Base-by-base conservation (phyloP, 208 protist genomes). In the Trypanosoma cruzi region DNA sequence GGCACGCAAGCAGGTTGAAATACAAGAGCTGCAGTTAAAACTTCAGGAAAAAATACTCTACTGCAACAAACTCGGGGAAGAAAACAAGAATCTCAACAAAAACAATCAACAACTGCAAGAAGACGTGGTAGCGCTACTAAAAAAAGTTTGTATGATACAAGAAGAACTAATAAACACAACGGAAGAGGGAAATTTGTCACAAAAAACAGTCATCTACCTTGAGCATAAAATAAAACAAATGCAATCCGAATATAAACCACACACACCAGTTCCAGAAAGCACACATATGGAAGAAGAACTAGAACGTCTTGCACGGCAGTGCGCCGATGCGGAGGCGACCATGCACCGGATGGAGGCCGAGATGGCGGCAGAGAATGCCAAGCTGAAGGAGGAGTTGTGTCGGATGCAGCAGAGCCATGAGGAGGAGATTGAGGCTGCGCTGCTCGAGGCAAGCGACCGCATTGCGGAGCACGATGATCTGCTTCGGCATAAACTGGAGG, bases 391-490 rank as follows among this genome's bases (percentile, higher is more conserved):
- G n/a, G n/a, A n/a, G n/a, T n/a, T n/a, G n/a, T n/a, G n/a, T n/a
- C n/a, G n/a, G n/a, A n/a, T n/a, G n/a, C n/a, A n/a, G n/a, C 37
- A 13, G 37, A 5, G 13, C 13, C 81, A 89, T 49, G 77, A 85
- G 36, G 75, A 77, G 56, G 81, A 90, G 69, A 58, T 92, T 64
- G 71, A 84, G 53, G 74, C 58, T 40, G 52, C 90, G 40, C 71
- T 77, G 4, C 69, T 71, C 10, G 82, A 77, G 34, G 85, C 84
- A 5, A 77, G 77, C 7, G 81, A 79, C 11, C 80, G 71, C 29
- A 79, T 91, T 34, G 75, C 72, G 6, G 83, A 82, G 55, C 34
- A 82, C 32, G 82, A 90, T 55, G 57, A 82, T 44, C 61, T 75
- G 40, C 81, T 82, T 54, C 48, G 46, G 52, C 61, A 72, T 32